phyloP scores from a whole-genome alignment of 345 rosid genomes.

The Triadica sebifera region DNA sequence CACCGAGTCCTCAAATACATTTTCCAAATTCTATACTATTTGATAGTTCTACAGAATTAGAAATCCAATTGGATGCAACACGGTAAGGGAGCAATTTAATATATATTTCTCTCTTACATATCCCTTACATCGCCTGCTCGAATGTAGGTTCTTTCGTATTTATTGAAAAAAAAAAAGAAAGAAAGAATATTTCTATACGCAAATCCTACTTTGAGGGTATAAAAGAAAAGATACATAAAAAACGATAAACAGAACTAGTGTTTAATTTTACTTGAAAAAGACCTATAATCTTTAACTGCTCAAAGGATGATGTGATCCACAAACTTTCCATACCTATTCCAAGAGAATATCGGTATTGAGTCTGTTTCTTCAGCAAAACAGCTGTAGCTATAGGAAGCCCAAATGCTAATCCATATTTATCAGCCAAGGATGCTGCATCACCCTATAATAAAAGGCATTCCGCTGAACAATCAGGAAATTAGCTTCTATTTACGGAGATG shows the following conservation, averaged over 20 bases:
- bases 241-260: background rate
- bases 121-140: background rate
- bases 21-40: background rate
- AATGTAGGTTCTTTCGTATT: background rate
- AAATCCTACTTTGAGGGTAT: background rate
- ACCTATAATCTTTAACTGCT: background rate
- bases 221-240: no score
- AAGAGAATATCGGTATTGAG: slow-evolving; percentile 69
- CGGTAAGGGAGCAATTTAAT: background rate
- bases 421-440: slow-evolving; percentile 81
- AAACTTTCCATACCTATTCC: slow-evolving; percentile 64
- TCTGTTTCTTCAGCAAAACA: slow-evolving; percentile 64
- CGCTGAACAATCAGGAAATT: background rate
- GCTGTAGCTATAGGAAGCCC: slow-evolving; percentile 88
- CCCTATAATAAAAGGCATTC: slow-evolving; percentile 45
- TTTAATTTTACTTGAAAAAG: background rate
- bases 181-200: background rate
- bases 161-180: background rate
- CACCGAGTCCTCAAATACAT: background rate
- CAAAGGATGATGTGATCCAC: slow-evolving; percentile 12
- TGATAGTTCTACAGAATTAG: background rate
- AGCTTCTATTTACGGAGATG: slow-evolving; percentile 1
- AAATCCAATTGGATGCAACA: background rate
- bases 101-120: background rate
- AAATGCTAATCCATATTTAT: slow-evolving; percentile 68